Base-by-base conservation (phyloP, 495 filamentous ascomycete species). In the Hypoxylon fuscum region DNA sequence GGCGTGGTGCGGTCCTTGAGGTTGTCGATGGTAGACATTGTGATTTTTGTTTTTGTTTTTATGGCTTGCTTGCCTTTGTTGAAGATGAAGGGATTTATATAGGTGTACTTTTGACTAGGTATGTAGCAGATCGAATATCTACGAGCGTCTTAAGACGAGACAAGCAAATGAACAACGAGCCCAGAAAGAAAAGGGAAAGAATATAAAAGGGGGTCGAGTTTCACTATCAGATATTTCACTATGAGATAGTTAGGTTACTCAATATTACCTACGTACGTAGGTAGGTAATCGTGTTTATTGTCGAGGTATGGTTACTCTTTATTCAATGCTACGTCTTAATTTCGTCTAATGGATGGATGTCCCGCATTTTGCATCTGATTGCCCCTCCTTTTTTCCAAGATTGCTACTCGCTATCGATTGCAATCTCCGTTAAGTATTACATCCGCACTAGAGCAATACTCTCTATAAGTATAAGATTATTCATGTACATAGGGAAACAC, bases 1-100 rank as follows among this genome's bases (percentile, higher is more conserved):
- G 95, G 90, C 42, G 80, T 81, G 21, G 44, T 79, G 32, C 76
- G 74, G 54, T 87, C 79, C 54, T 76, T 74, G 56, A 72, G 72
- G 51, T 57, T 67, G 44, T 67, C 68, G 61, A 70, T 58, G 40
- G 73, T 70, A 2, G 75, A 72, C 75, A 77, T 77, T n/a, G n/a
- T n/a, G n/a, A 10, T 68, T 68, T 61, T n/a, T 18, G 12, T 29
- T 21, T 42, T 14, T 17, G 3, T 6, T 55, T 15, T 53, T 27
- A 15, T n/a, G n/a, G n/a, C 22, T 53, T 34, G 17, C 20, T 10
- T 41, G 5, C 12, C 25, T 48, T 49, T 34, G 12, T 21, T 44
- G 22, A 2, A 15, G 35, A 15, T 5, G 11, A 7, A 15, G n/a
- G 7, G 8, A 27, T 27, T 27, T 27, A 4, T 27, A 27, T 27